These are phyloP conservation scores for Backusella tuberculispora DNA, from an alignment of 192 early-diverging fungal genomes.

Conservation along the genomic window DNA sequence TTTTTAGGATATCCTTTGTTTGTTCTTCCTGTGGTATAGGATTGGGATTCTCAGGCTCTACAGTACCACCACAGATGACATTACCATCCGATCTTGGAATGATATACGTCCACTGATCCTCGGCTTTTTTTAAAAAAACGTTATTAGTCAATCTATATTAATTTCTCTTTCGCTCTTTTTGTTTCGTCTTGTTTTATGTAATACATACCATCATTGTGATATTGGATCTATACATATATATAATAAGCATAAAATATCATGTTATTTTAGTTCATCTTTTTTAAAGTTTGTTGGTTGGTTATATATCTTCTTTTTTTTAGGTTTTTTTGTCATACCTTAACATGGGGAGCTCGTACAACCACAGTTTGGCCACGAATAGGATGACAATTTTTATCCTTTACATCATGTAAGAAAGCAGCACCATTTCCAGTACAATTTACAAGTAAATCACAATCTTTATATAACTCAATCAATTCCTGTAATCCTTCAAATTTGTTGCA, in stretches of 20 bases:
- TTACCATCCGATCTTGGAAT: slow-evolving; percentile 81
- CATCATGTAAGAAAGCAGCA: slow-evolving; percentile 70
- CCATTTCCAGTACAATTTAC: slow-evolving; percentile 84
- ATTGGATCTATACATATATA: background rate
- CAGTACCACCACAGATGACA: slow-evolving; percentile 82
- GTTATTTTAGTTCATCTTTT: background rate
- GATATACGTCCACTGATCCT: slow-evolving; percentile 66
- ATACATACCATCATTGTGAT: slow-evolving; percentile 1
- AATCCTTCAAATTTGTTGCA: slow-evolving; percentile 48
- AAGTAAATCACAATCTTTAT: slow-evolving; percentile 49
- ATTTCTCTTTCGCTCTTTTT: background rate
- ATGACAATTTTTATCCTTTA: slow-evolving; percentile 69
- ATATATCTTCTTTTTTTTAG: slow-evolving; percentile 28
- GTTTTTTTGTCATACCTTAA: slow-evolving; percentile 46
- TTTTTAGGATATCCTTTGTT: slow-evolving; percentile 47
- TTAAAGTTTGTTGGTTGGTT: background rate
- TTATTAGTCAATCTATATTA: no score
- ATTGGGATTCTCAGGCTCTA: slow-evolving; percentile 35
- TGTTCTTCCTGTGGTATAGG: slow-evolving; percentile 33
- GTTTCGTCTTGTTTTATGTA: background rate
- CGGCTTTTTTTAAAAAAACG: no score
- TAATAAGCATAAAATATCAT: background rate
- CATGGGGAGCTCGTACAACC: slow-evolving; percentile 71
- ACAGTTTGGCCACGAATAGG: slow-evolving; percentile 83
- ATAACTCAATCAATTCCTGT: slow-evolving; percentile 43